Conservation (phyloP, 2,329 filamentous ascomycete species). For the Alternaria sp. region DNA sequence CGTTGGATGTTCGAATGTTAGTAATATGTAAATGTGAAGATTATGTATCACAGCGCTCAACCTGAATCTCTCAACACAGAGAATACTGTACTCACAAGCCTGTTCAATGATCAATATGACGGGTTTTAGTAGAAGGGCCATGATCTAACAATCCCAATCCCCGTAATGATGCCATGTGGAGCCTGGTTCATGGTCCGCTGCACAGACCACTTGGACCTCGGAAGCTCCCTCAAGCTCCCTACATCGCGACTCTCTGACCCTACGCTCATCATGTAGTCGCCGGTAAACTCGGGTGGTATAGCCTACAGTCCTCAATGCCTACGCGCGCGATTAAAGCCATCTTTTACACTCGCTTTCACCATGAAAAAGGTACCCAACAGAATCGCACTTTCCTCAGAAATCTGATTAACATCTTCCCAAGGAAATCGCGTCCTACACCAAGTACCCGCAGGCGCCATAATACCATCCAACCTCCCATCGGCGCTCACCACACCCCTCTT, state of each 20-base stretch:
- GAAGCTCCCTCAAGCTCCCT: slow-evolving; percentile 13
- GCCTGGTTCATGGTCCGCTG: not conserved
- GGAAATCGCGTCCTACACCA: slow-evolving; percentile 71
- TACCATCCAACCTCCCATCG: slow-evolving; percentile 51
- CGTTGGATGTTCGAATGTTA: no score
- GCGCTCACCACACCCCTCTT: slow-evolving; percentile 70
- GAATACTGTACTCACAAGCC: not conserved
- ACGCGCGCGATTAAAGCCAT: slow-evolving; percentile 65
- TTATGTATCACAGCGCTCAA: not conserved
- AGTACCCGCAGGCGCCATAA: slow-evolving; percentile 68
- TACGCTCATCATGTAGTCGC: slow-evolving; percentile 32
- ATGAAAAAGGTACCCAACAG: slow-evolving; percentile 54
- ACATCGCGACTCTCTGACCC: slow-evolving; percentile 12
- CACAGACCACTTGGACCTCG: slow-evolving; percentile 18
- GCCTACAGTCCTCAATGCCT: slow-evolving; percentile 38
- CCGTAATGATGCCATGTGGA: not conserved
- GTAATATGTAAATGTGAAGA: no score
- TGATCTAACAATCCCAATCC: not conserved
- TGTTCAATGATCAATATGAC: no score
- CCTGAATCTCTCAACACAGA: not conserved
- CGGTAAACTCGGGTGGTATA: slow-evolving; percentile 5
- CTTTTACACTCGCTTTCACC: slow-evolving; percentile 73
- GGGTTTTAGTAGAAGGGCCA: no score
- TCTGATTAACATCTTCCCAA: slow-evolving; percentile 40
- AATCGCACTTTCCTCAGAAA: not conserved